Base-by-base conservation (phyloP, 345 rosid species). In the Gossypioides kirkii region DNA sequence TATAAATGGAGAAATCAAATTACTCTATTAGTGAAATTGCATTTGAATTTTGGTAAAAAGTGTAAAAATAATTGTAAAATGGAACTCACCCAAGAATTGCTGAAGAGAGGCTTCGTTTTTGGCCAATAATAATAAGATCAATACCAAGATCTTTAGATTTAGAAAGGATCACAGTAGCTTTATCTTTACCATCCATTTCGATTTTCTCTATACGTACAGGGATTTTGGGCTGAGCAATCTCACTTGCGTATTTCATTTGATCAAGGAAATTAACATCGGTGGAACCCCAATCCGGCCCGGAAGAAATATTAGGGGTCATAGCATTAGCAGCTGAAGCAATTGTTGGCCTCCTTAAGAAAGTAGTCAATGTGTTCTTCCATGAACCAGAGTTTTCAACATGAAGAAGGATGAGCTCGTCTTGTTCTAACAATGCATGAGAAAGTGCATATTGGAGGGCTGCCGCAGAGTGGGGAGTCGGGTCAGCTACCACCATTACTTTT, bases 51-150 rank as follows among this genome's bases (percentile, higher is more conserved):
- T 32, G 0, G 38, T 5, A 32, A 32, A 32, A 32, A 32, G 38
- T 32, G 4, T 4, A 32, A 32, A 32, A 32, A 32, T 32, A 32
- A 32, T 32, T 32, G 7, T 32, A 32, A 32, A 4, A 22, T 25
- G 38, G n/a, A 42, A 74, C 84, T 81, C 70, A 90, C 97, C 97
- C 91, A 80, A 89, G 80, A 20, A 94, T 75, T 18, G 90, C 91
- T 17, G 81, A 79, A 28, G 96, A 88, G 75, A 94, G 79, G 64
- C 90, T 90, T 73, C 90, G 74, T 50, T 85, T 79, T 79, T 92
- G 97, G 23, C 97, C 97, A 9, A 92, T 83, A 28, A 94, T 77
- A 26, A 92, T 85, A 71, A 88, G 79, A 76, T 94, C 91, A 54
- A 83, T 78, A 0, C 88, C 86, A 47, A 88, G 82, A 67, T 56